Evolutionary conservation across 805 yeast genomes (phyloP).

Genomic region (Candida khao-thaluensis): DNA sequence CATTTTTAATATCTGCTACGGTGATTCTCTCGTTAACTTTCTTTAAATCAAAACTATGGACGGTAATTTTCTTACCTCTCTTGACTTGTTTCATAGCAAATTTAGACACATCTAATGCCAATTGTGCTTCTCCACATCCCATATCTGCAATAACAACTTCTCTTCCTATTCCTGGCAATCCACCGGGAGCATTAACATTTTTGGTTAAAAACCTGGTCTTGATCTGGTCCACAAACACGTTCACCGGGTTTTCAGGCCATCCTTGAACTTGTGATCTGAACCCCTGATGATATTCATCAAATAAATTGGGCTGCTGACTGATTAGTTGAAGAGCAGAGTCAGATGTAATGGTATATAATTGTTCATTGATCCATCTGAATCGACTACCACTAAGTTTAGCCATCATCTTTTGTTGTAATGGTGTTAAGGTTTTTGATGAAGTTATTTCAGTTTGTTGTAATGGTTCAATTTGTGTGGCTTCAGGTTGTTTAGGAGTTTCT

Average conservation of each 20-base stretch:
- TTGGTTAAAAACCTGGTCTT: slow-evolving; percentile 54
- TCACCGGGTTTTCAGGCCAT: slow-evolving; percentile 99
- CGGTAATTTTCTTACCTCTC: slow-evolving; percentile 43
- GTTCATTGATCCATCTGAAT: slow-evolving; percentile 98
- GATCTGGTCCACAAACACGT: slow-evolving; percentile 75
- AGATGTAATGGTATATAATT: slow-evolving; percentile 84
- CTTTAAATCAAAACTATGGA: slow-evolving; percentile 89
- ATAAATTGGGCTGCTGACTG: slow-evolving; percentile 78
- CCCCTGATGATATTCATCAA: slow-evolving; percentile 94
- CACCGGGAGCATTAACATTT: slow-evolving; percentile 94
- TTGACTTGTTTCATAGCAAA: slow-evolving; percentile 40
- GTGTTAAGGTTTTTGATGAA: slow-evolving; percentile 54
- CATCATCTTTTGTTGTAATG: slow-evolving; percentile 93
- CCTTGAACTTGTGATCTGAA: slow-evolving; percentile 91
- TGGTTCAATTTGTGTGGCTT: background rate
- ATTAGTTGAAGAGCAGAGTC: slow-evolving; percentile 72
- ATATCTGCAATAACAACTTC: slow-evolving; percentile 88
- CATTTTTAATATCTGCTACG: slow-evolving; percentile 93
- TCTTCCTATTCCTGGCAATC: slow-evolving; percentile 71
- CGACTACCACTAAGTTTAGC: slow-evolving; percentile 91
- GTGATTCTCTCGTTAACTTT: slow-evolving; percentile 87
- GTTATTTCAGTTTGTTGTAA: slow-evolving; percentile 6
- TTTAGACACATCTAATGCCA: slow-evolving; percentile 65
- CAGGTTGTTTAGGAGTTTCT: background rate
- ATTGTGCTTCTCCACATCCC: slow-evolving; percentile 99